Percentiles rank a stretch among this genome's conserved stretches.
Conservation (phyloP, 257 asterid genomes). For the Parsonsia alboflavescens region DNA sequence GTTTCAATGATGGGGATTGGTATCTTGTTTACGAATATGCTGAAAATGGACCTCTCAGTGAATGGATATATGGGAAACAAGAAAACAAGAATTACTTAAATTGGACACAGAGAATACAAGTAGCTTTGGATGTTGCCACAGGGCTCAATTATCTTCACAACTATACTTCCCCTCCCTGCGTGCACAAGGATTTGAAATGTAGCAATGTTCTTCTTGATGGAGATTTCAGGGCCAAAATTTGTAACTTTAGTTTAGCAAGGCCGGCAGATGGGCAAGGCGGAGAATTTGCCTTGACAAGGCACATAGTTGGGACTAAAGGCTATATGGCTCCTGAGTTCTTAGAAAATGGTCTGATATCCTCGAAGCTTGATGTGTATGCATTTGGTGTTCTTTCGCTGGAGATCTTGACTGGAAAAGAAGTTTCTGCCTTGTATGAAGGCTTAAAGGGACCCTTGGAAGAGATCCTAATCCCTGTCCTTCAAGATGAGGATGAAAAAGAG, state of each 20-base stretch:
- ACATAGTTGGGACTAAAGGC: constrained; percentile 88
- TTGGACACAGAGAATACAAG: constrained; percentile 68
- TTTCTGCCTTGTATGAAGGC: constrained; percentile 30
- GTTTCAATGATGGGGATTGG: constrained; percentile 71
- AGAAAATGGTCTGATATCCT: constrained; percentile 75
- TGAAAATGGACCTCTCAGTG: constrained; percentile 53
- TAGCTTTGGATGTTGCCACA: constrained; percentile 63
- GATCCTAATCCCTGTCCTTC: constrained; percentile 31
- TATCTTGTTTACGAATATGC: constrained; percentile 86
- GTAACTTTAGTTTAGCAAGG: constrained; percentile 66
- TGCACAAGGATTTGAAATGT: constrained; percentile 74
- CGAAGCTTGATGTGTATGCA: constrained; percentile 80
- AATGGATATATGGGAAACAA: constrained; percentile 37
- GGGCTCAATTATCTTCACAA: constrained; percentile 85
- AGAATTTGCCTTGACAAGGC: constrained; percentile 73
- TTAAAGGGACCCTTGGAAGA: constrained; percentile 29
- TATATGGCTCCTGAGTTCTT: constrained; percentile 98
- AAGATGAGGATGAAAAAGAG: constrained; percentile 28
- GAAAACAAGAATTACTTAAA: constrained; percentile 20
- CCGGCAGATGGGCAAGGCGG: constrained; percentile 66
- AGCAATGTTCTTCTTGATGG: constrained; percentile 59
- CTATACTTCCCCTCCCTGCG: constrained; percentile 68
- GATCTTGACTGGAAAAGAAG: constrained; percentile 74
- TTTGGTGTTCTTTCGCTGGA: constrained; percentile 79
- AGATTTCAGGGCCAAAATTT: constrained; percentile 68